Conservation (phyloP, 2,329 filamentous ascomycete genomes). For the Sarocladium oryzae region DNA sequence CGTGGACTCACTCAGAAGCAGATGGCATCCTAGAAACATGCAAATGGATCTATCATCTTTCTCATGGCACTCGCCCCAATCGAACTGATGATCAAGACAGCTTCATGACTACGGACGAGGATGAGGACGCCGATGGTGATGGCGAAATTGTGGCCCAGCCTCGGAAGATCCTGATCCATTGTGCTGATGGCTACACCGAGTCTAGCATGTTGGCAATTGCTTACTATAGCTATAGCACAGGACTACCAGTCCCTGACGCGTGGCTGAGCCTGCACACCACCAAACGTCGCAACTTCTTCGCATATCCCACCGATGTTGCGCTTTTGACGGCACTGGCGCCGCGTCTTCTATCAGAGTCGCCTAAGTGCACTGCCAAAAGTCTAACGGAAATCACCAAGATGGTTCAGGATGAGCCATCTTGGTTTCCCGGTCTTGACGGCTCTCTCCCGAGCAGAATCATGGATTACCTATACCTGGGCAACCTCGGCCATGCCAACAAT, state of each 20-base stretch:
- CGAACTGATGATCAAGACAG: constrained; percentile 21
- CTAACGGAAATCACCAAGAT: constrained; percentile 47
- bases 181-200: constrained; percentile 93
- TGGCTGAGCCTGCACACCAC: constrained; percentile 81
- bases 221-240: constrained; percentile 90
- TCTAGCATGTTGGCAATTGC: constrained; percentile 82
- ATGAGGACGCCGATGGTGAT: constrained; percentile 34
- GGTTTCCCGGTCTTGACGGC: constrained; percentile 80
- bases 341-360: constrained; percentile 67
- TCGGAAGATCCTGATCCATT: constrained; percentile 80
- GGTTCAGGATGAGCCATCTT: constrained; percentile 59
- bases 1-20: constrained; percentile 74
- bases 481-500: constrained; percentile 90
- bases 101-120: constrained; percentile 17
- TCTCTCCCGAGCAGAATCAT: constrained; percentile 84
- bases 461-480: constrained; percentile 94
- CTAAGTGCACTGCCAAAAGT: constrained; percentile 41
- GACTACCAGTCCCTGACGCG: constrained; percentile 70
- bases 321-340: constrained; percentile 72
- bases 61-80: constrained; percentile 55
- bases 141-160: constrained; percentile 25
- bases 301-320: constrained; percentile 84
- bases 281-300: constrained; percentile 88
- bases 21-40: constrained; percentile 82
- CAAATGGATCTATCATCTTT: constrained; percentile 81